Evolutionary conservation across 2,329 filamentous ascomycete genomes (phyloP), one percentile per base, ranked within the genome.

Genomic region (Alternaria triticina): DNA sequence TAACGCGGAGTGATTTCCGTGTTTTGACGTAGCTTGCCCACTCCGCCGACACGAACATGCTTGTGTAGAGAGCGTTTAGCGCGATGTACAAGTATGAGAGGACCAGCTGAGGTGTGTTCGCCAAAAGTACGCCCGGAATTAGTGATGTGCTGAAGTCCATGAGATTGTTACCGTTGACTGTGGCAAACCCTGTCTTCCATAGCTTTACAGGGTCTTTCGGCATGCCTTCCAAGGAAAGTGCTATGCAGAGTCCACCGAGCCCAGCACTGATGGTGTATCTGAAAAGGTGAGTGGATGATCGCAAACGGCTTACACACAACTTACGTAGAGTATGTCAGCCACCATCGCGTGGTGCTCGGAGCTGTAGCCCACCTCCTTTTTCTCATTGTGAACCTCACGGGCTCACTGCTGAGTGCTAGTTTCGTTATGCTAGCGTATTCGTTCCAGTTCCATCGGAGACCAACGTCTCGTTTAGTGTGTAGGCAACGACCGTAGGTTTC

Each of bases 61-160:
- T 79, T 0, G 83, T 87, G 27, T 83, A 75, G 5, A 86, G 73
- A 5, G 75, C 74, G 62, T 86, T 86, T 73, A 81, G 83, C 3
- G 78, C 71, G 7, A 85, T 72, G 65, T 87, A 86, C 0, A 85
- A 43, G 22, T 83, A 73, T 0, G 82, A 84, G 1, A 86, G 64
- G 12, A 86, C 59, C 0, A 83, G 67, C 65, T 87, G 85, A 1
- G 84, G 83, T 2, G 76, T 52, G 65, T 87, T 86, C 28, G 82
- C 82, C 1, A 85, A 27, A 8, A 86, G 65, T 0, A 79, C 69
- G 12, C 50, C 62, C 4, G 61, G 49, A 9, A 60, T 44, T 0
- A 69, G 54, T 11, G 55, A 61, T 13, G 52, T 62, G 15, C 36
- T 36, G 17, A 64, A 22, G 4, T 28, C 28, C 6, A 69, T 28